Conservation (phyloP, 106 monocot species). For the Chionographis japonica region DNA sequence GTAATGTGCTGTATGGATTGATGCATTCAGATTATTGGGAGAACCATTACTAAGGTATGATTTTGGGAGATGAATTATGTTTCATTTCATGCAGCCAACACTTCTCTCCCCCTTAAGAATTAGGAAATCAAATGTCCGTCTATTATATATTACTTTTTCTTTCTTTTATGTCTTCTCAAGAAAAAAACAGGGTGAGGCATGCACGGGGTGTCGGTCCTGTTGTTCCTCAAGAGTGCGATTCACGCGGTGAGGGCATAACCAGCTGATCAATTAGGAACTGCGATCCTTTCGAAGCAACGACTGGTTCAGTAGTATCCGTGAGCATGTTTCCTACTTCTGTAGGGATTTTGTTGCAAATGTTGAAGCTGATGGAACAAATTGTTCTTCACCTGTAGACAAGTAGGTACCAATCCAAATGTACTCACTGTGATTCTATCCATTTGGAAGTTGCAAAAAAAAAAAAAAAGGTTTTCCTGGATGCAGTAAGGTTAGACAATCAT, state of each 20-base stretch:
- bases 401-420: too few relatives aligned
- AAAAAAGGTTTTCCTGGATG: too few relatives aligned
- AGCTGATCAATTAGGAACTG: slow-evolving; percentile 60
- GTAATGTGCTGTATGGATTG: not conserved
- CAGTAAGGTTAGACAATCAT: too few relatives aligned
- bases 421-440: too few relatives aligned
- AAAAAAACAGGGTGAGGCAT: slow-evolving; percentile 67
- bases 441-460: too few relatives aligned
- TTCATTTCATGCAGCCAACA: not conserved
- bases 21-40: slow-evolving; percentile 80
- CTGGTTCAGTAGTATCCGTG: not conserved
- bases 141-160: not conserved
- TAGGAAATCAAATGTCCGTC: not conserved
- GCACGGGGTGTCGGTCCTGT: slow-evolving; percentile 76
- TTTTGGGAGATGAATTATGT: not conserved
- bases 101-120: not conserved
- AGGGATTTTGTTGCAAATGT: too few relatives aligned
- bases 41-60: slow-evolving; percentile 68
- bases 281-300: slow-evolving; percentile 63
- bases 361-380: too few relatives aligned
- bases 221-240: slow-evolving; percentile 76
- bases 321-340: too few relatives aligned
- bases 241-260: slow-evolving; percentile 74
- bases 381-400: too few relatives aligned
- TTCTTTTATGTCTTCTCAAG: too few relatives aligned